phyloP scores from a whole-genome alignment of 2,329 filamentous ascomycete genomes.

The Fusarium oxysporum region DNA sequence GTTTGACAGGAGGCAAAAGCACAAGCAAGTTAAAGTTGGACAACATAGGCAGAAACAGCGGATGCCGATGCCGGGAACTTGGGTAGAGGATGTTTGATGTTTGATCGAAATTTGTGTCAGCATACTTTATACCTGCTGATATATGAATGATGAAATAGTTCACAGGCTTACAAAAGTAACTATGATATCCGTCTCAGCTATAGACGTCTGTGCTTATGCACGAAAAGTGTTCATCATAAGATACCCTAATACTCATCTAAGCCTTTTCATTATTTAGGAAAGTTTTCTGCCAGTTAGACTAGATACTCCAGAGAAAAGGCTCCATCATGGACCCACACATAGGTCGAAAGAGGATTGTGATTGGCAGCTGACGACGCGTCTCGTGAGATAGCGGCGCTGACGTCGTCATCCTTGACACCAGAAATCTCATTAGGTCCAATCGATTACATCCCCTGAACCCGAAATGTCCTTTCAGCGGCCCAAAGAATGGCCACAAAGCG shows the following conservation, averaged over 20 bases:
- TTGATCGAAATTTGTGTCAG: too few species aligned
- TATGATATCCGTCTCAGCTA: too few species aligned
- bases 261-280: too few species aligned
- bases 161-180: too few species aligned
- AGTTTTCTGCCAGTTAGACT: too few species aligned
- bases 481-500: conserved; percentile 1
- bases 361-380: conserved; percentile 13
- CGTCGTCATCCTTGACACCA: not conserved
- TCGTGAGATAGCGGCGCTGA: not conserved
- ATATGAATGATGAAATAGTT: too few species aligned
- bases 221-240: too few species aligned
- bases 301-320: not conserved
- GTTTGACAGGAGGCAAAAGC: conserved; percentile 4
- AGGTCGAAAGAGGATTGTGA: accelerated
- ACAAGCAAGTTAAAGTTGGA: not conserved
- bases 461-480: not conserved
- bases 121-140: too few species aligned
- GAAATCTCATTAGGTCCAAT: not conserved
- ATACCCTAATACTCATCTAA: too few species aligned
- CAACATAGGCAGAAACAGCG: accelerated
- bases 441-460: not conserved
- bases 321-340: not conserved
- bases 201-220: too few species aligned
- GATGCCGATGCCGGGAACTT: not conserved
- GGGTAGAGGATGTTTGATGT: not conserved